Base-by-base conservation (phyloP, 2,329 filamentous ascomycete genomes). In the Beauveria scarabaeidicola region DNA sequence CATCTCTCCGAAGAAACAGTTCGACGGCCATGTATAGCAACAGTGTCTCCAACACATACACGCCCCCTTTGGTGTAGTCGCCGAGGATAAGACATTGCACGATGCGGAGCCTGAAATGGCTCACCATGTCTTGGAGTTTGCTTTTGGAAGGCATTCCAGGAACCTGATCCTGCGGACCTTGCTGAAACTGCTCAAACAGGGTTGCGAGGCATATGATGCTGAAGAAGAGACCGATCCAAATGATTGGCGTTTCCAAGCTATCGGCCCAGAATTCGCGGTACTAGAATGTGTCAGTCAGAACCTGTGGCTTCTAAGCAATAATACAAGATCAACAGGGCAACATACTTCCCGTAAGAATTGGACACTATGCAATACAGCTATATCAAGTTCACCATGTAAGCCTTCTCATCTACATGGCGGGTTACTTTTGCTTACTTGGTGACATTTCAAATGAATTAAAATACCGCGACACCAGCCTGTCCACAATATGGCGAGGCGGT, bases 51-150 rank as follows among this genome's bases (percentile, higher is more conserved):
- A 76, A 62, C 0, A 76, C 76, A 38, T 76, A 74, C 0, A 72
- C 69, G 1, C 77, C 77, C 3, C 72, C 71, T 13, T 72, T 75
- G 9, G 75, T 76, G 58, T 78, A 81, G 23, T 72, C 62, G 8
- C 70, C 74, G 3, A 73, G 57, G 3, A 69, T 47, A 0, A 77
- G 67, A 32, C 75, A 76, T 44, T 77, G 73, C 3, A 69, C 71
- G 1, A 65, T 68, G 38, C 4, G 4, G 7, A 40, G 4, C 38
- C n/a, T n/a, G n/a, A n/a, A n/a, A n/a, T n/a, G n/a, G n/a, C n/a
- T n/a, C n/a, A n/a, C n/a, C n/a, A n/a, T n/a, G n/a, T n/a, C n/a
- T n/a, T n/a, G n/a, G n/a, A n/a, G 7, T 57, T 68, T 69, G 47
- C 70, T 67, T 6, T 66, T 68, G 61, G 67, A 69, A 0, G 58